Evolutionary conservation across 352 stramenopile species (phyloP).

Genomic region (Phytophthora foliorum): DNA sequence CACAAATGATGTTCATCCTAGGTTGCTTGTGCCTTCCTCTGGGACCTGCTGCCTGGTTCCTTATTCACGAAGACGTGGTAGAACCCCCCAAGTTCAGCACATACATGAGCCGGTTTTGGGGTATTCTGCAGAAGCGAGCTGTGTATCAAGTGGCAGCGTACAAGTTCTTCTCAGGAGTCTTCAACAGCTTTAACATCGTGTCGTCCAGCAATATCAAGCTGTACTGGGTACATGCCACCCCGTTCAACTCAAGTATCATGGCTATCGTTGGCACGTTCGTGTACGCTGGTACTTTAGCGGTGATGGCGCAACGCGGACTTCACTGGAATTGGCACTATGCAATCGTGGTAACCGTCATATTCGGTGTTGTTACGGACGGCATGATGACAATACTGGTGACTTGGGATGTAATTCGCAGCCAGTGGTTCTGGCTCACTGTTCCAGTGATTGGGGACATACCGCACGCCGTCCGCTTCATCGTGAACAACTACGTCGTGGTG

Average conservation of each 20-base stretch:
- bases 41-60: constrained; percentile 38
- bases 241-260: constrained; percentile 68
- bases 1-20: constrained; percentile 58
- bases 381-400: constrained; percentile 61
- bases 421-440: constrained; percentile 68
- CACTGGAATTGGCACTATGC: constrained; percentile 67
- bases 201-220: constrained; percentile 61
- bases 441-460: constrained; percentile 57
- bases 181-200: constrained; percentile 74
- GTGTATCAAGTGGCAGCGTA: constrained; percentile 72
- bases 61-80: constrained; percentile 38
- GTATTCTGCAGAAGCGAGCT: constrained; percentile 62
- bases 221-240: constrained; percentile 66
- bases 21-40: constrained; percentile 49
- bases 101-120: constrained; percentile 63
- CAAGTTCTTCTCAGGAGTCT: constrained; percentile 72
- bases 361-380: constrained; percentile 44
- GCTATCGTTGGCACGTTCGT: constrained; percentile 58
- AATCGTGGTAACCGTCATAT: constrained; percentile 47
- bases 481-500: constrained; percentile 59
- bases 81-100: constrained; percentile 32
- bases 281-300: constrained; percentile 54
- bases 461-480: constrained; percentile 56
- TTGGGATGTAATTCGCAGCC: constrained; percentile 58
- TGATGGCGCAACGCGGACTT: constrained; percentile 56